Conservation (phyloP, 2,329 filamentous ascomycete species). For the Sclerotinia minor region DNA sequence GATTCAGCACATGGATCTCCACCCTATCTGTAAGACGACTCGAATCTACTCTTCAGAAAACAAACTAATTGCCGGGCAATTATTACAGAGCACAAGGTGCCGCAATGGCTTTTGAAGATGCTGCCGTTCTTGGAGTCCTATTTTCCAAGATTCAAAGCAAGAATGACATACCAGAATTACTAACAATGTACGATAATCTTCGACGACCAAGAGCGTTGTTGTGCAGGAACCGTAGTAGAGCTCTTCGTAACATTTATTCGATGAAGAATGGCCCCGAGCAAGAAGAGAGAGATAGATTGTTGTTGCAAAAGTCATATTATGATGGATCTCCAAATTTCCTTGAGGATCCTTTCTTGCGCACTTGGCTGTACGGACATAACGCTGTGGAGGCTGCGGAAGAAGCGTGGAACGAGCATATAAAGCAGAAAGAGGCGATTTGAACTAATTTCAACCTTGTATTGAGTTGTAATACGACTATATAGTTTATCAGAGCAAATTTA, state of each 20-base stretch:
- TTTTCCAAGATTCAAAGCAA: slow-evolving; percentile 48
- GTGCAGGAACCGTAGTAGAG: slow-evolving; percentile 14
- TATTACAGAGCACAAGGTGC: slow-evolving; percentile 56
- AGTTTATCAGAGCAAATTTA: background rate
- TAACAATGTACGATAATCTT: slow-evolving; percentile 58
- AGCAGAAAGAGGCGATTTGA: background rate
- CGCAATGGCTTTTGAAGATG: slow-evolving; percentile 65
- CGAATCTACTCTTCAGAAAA: background rate
- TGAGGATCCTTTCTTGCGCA: slow-evolving; percentile 60
- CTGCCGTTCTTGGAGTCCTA: slow-evolving; percentile 54
- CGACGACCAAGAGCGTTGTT: slow-evolving; percentile 52
- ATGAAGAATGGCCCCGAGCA: slow-evolving; percentile 25
- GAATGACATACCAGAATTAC: slow-evolving; percentile 48
- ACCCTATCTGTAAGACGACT: slow-evolving; percentile 4
- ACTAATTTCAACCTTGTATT: no score
- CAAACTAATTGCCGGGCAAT: background rate
- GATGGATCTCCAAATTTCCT: slow-evolving; percentile 37
- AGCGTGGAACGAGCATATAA: background rate
- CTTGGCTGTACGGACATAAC: slow-evolving; percentile 64
- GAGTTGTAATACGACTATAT: no score
- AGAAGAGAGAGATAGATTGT: slow-evolving; percentile 19
- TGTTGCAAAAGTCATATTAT: slow-evolving; percentile 29
- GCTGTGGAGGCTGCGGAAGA: slow-evolving; percentile 42
- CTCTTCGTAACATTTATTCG: slow-evolving; percentile 18
- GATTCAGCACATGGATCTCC: slow-evolving; percentile 6